Base-by-base conservation (phyloP, 441 rosid genomes). In the Gossypium trilobum region DNA sequence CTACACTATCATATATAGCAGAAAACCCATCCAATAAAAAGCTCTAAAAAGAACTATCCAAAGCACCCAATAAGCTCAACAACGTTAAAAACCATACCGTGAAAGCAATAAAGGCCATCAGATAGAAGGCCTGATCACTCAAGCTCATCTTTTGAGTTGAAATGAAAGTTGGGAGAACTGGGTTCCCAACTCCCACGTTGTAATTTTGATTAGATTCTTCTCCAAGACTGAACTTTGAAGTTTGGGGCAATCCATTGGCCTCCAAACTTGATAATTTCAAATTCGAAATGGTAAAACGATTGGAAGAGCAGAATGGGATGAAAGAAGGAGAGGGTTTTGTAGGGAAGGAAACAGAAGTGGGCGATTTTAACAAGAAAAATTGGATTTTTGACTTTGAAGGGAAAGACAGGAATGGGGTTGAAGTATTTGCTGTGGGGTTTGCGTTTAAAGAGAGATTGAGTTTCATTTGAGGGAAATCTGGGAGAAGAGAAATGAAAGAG, bases 31-130 rank as follows among this genome's bases (percentile, higher is more conserved):
- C 9, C 33, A 50, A 50, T 0, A 14, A 11, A 67, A 67, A 67
- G 25, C 59, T 27, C 39, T 19, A 46, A 66, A 64, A 46, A 16
- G 27, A n/a, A 52, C 42, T 70, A 68, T 73, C 52, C 22, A 70
- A 68, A 74, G 42, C 64, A 52, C 25, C 42, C 36, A 59, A 13
- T 19, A 46, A 56, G 67, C 64, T 14, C 10, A 36, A 10, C 42
- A 63, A 13, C 27, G 27, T 16, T 36, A 36, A 8, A 60, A 66
- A 48, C 48, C 70, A 63, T 79, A 91, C 98, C 89, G 92, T 88
- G 88, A 88, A 90, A 74, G 89, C 92, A 57, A 89, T 86, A 74
- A 94, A 94, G 27, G 95, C 73, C 48, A 88, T 72, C 54, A 91
- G 91, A 76, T 86, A 77, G 85, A 86, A 91, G 20, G 96, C 92